These are phyloP conservation scores for Trichophyton verrucosum DNA, from an alignment of 2,329 filamentous ascomycete species.

Conservation along the genomic window DNA sequence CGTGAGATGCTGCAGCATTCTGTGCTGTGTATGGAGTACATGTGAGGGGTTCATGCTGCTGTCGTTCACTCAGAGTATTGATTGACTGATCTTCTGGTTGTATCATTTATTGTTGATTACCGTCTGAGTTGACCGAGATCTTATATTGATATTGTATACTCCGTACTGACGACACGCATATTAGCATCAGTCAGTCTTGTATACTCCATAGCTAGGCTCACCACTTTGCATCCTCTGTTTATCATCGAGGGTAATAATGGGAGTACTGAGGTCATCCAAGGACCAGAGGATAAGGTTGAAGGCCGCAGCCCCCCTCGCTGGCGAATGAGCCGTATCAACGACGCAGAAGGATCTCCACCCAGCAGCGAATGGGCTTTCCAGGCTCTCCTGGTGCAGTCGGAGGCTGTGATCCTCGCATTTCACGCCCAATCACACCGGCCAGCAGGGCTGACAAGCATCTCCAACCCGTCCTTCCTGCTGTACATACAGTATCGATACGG, in stretches of 20 bases:
- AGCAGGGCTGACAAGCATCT: neutral
- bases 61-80: neutral
- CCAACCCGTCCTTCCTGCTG: neutral
- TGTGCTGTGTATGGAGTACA: neutral
- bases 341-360: neutral
- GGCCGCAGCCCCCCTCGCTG: neutral
- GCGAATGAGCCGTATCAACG: neutral
- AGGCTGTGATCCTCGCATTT: constrained; percentile 1
- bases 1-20: neutral
- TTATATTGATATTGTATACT: no score
- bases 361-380: constrained; percentile 1
- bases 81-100: neutral
- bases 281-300: neutral
- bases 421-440: neutral
- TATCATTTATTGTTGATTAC: neutral
- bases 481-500: neutral
- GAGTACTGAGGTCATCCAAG: neutral
- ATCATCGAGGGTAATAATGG: no score
- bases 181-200: neutral
- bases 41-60: neutral
- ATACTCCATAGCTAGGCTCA: neutral
- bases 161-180: neutral
- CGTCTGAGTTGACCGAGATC: neutral
- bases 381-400: neutral
- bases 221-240: neutral